Conservation (phyloP, 257 asterid species). For the Penstemon davidsonii region DNA sequence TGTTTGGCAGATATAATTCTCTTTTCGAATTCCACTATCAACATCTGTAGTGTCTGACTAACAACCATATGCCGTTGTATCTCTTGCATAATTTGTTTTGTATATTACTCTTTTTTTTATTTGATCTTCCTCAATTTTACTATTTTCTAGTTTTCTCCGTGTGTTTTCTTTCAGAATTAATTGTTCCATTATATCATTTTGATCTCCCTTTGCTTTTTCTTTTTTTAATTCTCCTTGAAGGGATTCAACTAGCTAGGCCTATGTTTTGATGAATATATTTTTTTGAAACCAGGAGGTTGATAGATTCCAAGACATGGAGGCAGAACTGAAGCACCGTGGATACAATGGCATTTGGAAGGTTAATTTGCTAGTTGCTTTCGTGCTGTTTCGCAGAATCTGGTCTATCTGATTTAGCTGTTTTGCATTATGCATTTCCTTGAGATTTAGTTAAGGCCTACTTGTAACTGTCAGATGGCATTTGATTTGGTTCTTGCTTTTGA, state of each 20-base stretch:
- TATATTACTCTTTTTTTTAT: constrained; percentile 3
- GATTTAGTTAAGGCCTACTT: constrained; percentile 7
- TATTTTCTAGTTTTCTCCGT: constrained; percentile 2
- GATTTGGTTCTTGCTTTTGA: constrained; percentile 7
- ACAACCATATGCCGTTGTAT: constrained; percentile 8
- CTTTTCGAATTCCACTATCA: not conserved
- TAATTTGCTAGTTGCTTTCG: constrained; percentile 28
- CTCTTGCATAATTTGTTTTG: constrained; percentile 14
- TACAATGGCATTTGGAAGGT: constrained; percentile 98
- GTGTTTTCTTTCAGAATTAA: not conserved
- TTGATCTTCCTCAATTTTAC: not conserved
- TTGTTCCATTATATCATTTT: not conserved
- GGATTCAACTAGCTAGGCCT: constrained; percentile 19
- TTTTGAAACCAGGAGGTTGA: constrained; percentile 83
- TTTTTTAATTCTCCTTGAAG: not conserved
- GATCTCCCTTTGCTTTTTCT: not conserved
- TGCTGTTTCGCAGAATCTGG: constrained; percentile 18
- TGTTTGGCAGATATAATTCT: not conserved
- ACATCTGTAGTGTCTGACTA: no score
- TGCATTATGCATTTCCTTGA: not conserved
- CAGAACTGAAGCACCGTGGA: constrained; percentile 68
- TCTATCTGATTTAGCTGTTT: constrained; percentile 11
- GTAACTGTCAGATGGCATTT: not conserved
- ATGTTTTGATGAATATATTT: constrained; percentile 19
- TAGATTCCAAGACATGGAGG: constrained; percentile 79